phyloP scores from a whole-genome alignment of 2,329 filamentous ascomycete genomes.

The Aspergillus brasiliensis region DNA sequence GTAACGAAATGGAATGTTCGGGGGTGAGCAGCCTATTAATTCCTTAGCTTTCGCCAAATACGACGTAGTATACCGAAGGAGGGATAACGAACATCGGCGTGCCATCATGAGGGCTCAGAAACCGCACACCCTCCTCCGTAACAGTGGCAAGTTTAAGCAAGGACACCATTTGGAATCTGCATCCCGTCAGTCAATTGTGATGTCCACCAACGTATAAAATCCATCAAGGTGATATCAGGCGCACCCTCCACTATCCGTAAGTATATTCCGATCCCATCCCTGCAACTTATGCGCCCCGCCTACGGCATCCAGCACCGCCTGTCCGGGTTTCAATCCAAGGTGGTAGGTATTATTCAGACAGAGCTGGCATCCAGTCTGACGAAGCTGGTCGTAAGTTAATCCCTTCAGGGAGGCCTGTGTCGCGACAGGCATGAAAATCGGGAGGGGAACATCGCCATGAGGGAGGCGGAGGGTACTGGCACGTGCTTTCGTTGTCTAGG shows the following conservation, averaged over 20 bases:
- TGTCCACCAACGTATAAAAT: neutral
- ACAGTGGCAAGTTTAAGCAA: conserved; percentile 89
- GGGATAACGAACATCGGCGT: conserved; percentile 69
- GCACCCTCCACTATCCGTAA: conserved; percentile 67
- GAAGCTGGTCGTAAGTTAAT: conserved; percentile 86
- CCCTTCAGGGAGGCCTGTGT: conserved; percentile 96
- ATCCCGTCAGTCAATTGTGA: neutral
- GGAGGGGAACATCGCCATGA: conserved; percentile 86
- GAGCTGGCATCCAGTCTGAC: conserved; percentile 82
- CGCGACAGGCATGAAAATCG: conserved; percentile 97
- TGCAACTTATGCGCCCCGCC: conserved; percentile 94
- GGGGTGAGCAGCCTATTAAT: conserved; percentile 75
- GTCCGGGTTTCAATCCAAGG: conserved; percentile 89
- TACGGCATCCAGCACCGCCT: conserved; percentile 80
- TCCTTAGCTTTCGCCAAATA: too few species aligned
- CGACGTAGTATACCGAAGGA: neutral
- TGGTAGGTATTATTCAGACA: conserved; percentile 99
- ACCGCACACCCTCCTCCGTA: conserved; percentile 93
- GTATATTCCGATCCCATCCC: conserved; percentile 91
- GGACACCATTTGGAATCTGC: conserved; percentile 97
- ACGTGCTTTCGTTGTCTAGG: conserved; percentile 87
- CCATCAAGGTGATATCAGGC: too few species aligned
- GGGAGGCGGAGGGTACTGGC: conserved; percentile 85
- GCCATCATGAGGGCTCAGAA: conserved; percentile 94
- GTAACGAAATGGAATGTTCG: conserved; percentile 92